Conservation (phyloP, 108 stramenopile species). For the Cyclotella atomus region DNA sequence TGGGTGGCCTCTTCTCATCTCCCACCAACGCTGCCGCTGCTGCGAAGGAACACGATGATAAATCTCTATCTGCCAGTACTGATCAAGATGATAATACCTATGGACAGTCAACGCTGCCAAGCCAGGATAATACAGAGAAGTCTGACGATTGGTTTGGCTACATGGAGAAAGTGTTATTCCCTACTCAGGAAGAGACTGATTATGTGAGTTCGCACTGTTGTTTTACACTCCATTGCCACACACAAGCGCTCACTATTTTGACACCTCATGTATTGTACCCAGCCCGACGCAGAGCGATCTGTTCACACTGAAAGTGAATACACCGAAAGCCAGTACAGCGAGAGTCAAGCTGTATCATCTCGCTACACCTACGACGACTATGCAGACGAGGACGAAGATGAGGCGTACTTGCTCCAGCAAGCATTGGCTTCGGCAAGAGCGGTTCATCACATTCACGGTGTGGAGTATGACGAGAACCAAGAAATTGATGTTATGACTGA, state of each 20-base stretch:
- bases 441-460: conserved; percentile 65
- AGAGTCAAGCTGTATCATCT: conserved; percentile 3
- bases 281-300: background rate
- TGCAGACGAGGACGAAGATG: conserved; percentile 29
- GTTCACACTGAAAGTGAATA: conserved; percentile 1
- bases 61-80: conserved; percentile 1
- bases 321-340: conserved; percentile 13
- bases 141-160: conserved; percentile 39
- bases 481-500: conserved; percentile 63
- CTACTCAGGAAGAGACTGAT: conserved; percentile 12
- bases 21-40: background rate
- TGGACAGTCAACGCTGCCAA: conserved; percentile 21
- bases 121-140: background rate
- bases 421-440: conserved; percentile 65
- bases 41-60: conserved; percentile 11
- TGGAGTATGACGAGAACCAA: conserved; percentile 63
- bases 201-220: background rate
- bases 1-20: conserved; percentile 26
- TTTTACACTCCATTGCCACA: background rate
- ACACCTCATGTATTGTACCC: background rate
- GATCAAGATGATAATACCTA: conserved; percentile 30
- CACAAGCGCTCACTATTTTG: background rate
- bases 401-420: conserved; percentile 41
- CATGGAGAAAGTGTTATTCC: conserved; percentile 34
- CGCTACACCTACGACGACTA: conserved; percentile 9